Evolutionary conservation across 768 basidiomycete species (phyloP).

Genomic region (Amanita subjunquillea): DNA sequence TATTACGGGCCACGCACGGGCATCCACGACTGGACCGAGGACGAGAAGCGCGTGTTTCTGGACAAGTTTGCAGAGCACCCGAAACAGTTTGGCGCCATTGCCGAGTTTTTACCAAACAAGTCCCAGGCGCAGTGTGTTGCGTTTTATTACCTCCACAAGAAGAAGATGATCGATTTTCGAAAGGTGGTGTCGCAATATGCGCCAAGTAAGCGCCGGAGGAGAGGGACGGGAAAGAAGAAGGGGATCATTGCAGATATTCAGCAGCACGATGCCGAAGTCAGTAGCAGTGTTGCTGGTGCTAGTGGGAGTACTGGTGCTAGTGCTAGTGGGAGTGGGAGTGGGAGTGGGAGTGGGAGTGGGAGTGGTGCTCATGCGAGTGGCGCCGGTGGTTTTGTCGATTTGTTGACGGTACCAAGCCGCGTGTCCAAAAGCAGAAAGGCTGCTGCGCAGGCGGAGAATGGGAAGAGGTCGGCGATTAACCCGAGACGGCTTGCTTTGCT

Average conservation of each 20-base stretch:
- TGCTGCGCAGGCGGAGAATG: conserved; percentile 6
- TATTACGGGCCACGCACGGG: conserved; percentile 68
- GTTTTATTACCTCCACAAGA: conserved; percentile 94
- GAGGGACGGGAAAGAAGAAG: conserved; percentile 62
- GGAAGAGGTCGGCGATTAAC: not conserved
- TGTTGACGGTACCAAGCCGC: conserved; percentile 25
- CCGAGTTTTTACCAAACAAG: conserved; percentile 73
- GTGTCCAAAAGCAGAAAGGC: conserved; percentile 32
- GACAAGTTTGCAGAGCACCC: conserved; percentile 78
- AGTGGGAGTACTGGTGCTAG: no score
- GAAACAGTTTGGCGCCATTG: conserved; percentile 94
- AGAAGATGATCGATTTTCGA: conserved; percentile 76
- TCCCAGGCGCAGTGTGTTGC: conserved; percentile 82
- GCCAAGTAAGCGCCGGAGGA: conserved; percentile 54
- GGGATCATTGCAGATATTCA: conserved; percentile 79
- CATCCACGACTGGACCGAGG: conserved; percentile 81
- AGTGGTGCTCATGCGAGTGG: conserved; percentile 7
- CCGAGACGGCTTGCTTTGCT: conserved; percentile 29
- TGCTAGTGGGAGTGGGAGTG: no score
- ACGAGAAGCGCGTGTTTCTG: conserved; percentile 70
- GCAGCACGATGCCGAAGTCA: conserved; percentile 57
- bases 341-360: no score
- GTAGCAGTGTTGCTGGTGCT: conserved; percentile 2
- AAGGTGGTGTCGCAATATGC: conserved; percentile 59
- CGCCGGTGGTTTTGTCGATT: conserved; percentile 15